phyloP scores from a whole-genome alignment of 2,329 filamentous ascomycete species.

The Phialophora chinensis region DNA sequence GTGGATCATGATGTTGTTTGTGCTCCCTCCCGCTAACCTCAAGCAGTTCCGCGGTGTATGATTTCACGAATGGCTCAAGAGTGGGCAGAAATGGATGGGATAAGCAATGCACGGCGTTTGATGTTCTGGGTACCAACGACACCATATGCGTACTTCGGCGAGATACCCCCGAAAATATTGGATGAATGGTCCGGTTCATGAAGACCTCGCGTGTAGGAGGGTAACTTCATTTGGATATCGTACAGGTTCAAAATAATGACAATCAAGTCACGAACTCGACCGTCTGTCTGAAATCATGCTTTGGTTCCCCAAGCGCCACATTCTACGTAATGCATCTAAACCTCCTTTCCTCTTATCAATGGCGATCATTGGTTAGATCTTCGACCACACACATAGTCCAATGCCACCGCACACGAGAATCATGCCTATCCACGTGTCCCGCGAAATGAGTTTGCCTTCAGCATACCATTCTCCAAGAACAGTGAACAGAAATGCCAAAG shows the following conservation, averaged over 20 bases:
- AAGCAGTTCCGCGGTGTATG: constrained; percentile 58
- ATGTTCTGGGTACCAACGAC: not conserved
- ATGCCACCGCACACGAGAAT: constrained; percentile 78
- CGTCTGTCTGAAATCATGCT: not conserved
- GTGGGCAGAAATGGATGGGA: constrained; percentile 1
- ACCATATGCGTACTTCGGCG: constrained; percentile 12
- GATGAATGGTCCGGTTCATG: constrained; percentile 1
- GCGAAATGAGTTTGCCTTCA: constrained; percentile 85
- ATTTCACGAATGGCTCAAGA: constrained; percentile 16
- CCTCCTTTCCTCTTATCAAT: not conserved
- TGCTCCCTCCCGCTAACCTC: constrained; percentile 40
- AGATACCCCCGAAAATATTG: constrained; percentile 16
- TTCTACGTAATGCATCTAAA: not conserved
- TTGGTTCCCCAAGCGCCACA: not conserved
- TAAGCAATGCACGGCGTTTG: constrained; percentile 7
- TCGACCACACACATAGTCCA: constrained; percentile 75
- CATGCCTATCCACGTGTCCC: constrained; percentile 86
- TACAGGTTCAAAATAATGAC: not conserved
- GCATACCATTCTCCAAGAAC: constrained; percentile 95
- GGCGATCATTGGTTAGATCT: constrained; percentile 41
- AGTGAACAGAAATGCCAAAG: constrained; percentile 92
- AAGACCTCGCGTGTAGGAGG: not conserved
- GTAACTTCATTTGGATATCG: not conserved
- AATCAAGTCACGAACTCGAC: not conserved
- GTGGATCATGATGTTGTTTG: constrained; percentile 44